Conservation (phyloP, 2,329 filamentous ascomycete genomes). For the Endocalyx cinctus region DNA sequence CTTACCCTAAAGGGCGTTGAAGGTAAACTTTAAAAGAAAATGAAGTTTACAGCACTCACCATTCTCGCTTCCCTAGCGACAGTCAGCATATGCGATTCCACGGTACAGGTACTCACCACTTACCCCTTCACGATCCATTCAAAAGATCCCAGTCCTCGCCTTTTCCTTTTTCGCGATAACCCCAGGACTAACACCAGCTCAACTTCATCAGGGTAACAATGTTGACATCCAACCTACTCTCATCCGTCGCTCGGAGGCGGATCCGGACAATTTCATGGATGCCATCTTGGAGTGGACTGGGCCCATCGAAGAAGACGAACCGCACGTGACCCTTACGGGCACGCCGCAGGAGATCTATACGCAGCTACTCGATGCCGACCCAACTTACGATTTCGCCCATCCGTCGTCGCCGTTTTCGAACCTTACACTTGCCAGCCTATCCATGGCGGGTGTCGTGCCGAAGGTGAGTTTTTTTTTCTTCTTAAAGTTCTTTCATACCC, state of each 20-base stretch:
- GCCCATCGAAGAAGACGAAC: not conserved
- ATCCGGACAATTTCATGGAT: not conserved
- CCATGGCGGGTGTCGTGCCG: not conserved
- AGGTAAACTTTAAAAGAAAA: no score
- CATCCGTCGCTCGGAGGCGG: not conserved
- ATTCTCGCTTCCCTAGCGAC: no score
- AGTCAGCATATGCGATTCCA: no score
- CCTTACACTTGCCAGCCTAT: not conserved
- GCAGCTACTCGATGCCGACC: not conserved
- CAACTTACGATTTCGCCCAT: not conserved
- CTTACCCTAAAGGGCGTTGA: no score
- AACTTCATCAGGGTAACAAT: not conserved
- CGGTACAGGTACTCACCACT: no score
- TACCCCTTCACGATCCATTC: no score
- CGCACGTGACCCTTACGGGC: not conserved
- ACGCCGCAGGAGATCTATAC: not conserved
- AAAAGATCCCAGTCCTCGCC: no score
- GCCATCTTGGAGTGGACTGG: not conserved
- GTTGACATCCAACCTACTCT: not conserved
- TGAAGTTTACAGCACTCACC: no score
- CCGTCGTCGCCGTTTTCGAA: no score
- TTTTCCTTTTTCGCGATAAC: no score
- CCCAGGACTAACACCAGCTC: no score
- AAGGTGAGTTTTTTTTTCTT: not conserved
- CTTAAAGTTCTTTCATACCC: no score